phyloP scores from a whole-genome alignment of 1,284 basidiomycete species.

The Tilletiaria anomala region DNA sequence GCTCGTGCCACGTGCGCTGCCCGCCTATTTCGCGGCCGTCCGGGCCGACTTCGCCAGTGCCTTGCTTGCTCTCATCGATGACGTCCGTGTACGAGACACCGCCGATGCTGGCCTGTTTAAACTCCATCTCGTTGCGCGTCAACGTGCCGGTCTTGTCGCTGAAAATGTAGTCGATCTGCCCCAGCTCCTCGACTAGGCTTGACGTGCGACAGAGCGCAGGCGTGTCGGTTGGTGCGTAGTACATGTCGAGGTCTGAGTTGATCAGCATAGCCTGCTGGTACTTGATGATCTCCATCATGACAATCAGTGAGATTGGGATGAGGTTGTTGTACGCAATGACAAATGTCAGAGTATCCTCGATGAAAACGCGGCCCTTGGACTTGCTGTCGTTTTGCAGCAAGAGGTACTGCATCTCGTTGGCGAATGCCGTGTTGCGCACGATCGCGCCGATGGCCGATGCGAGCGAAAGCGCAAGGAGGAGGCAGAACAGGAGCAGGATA shows the following conservation, averaged over 20 bases:
- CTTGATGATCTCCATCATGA: slow-evolving; percentile 99
- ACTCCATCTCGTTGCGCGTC: slow-evolving; percentile 95
- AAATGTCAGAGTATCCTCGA: slow-evolving; percentile 83
- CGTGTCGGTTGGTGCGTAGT: slow-evolving; percentile 83
- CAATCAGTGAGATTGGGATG: slow-evolving; percentile 96
- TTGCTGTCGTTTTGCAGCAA: slow-evolving; percentile 30
- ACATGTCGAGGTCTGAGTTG: slow-evolving; percentile 68
- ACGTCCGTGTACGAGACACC: slow-evolving; percentile 78
- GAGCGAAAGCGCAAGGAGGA: slow-evolving; percentile 72
- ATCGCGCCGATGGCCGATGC: slow-evolving; percentile 75
- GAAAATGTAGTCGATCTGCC: slow-evolving; percentile 97
- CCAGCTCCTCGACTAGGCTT: slow-evolving; percentile 91
- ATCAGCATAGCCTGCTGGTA: slow-evolving; percentile 93
- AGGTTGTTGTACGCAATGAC: slow-evolving; percentile 98
- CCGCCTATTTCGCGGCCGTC: neutral
- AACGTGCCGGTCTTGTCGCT: slow-evolving; percentile 97
- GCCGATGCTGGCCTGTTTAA: slow-evolving; percentile 74
- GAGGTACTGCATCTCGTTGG: slow-evolving; percentile 48
- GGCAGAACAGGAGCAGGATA: slow-evolving; percentile 85
- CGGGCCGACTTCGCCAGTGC: slow-evolving; percentile 30
- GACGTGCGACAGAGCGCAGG: slow-evolving; percentile 94
- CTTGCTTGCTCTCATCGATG: slow-evolving; percentile 66
- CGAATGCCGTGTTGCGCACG: slow-evolving; percentile 18
- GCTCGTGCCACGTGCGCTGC: slow-evolving; percentile 1
- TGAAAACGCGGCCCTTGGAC: slow-evolving; percentile 37